Base-by-base conservation (phyloP, 176 grass and related monocot genomes). In the Aegilops umbellulata region DNA sequence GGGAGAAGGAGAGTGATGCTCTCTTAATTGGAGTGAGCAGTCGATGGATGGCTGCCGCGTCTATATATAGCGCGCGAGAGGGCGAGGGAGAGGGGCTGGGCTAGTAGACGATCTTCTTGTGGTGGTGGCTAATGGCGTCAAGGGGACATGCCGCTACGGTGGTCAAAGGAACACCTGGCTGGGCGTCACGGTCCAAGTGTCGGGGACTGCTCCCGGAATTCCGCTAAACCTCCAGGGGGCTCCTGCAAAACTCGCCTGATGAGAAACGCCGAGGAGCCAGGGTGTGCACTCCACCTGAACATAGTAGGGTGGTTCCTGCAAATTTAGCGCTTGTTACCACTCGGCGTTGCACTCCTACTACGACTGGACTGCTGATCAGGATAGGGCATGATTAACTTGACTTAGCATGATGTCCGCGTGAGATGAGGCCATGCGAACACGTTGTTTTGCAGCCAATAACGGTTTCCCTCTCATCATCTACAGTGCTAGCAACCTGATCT, bases 21-120 rank as follows among this genome's bases (percentile, higher is more conserved):
- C n/a, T n/a, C n/a, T 34, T 34, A 34, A 41, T 49, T 44, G 29
- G 70, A 30, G 60, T 79, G 77, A 85, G 82, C 46, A 74, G 78
- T 60, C 74, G 49, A 68, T 51, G 47, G 47, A 16, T 17, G 47
- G 15, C 47, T 46, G 53, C 20, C n/a, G 35, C 6, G 26, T 26
- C 7, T 87, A 80, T 93, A 82, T 93, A 90, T 88, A 93, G 77
- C 29, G 29, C 29, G 29, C 31, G 69, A 80, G 80, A 7, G 16
- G 7, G 2, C 9, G 39, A 41, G 11, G 1, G 53, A 13, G 72
- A 19, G 72, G 86, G 5, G 63, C 51, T 55, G 14, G 46, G 16
- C 51, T 32, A 47, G 13, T 14, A 47, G 44, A 4, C 11, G 53
- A 19, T 29, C 30, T 35, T 36, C 35, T 7, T 7, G 76, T 36